phyloP scores from a whole-genome alignment of 2,329 filamentous ascomycete genomes.

The Tolypocladium amazonense region DNA sequence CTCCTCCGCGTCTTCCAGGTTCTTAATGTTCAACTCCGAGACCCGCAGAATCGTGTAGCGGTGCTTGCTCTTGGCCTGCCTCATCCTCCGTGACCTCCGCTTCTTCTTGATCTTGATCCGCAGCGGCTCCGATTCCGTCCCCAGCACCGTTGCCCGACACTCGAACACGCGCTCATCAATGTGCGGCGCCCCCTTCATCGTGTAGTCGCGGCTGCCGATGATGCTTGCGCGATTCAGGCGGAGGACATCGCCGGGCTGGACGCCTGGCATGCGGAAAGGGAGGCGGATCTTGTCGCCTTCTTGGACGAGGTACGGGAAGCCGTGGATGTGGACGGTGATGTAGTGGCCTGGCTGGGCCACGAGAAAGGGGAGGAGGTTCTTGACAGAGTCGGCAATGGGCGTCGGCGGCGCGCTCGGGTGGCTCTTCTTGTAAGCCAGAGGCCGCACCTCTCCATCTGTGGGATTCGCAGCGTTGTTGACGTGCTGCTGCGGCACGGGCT shows the following conservation, averaged over 20 bases:
- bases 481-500: slow-evolving; percentile 23
- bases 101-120: slow-evolving; percentile 73
- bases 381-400: slow-evolving; percentile 44
- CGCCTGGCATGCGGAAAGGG: slow-evolving; percentile 68
- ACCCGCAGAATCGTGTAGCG: slow-evolving; percentile 78
- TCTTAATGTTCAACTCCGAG: slow-evolving; percentile 63
- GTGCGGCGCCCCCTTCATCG: slow-evolving; percentile 71
- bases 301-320: slow-evolving; percentile 68
- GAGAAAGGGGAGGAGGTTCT: slow-evolving; percentile 57
- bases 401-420: slow-evolving; percentile 22
- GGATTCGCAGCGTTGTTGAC: slow-evolving; percentile 27
- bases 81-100: slow-evolving; percentile 61
- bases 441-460: slow-evolving; percentile 18
- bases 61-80: slow-evolving; percentile 80
- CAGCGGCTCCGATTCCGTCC: slow-evolving; percentile 71
- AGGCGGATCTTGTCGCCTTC: slow-evolving; percentile 65
- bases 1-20: slow-evolving; percentile 27
- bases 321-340: slow-evolving; percentile 71
- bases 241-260: slow-evolving; percentile 72
- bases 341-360: slow-evolving; percentile 66
- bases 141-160: slow-evolving; percentile 76
- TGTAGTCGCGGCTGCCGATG: slow-evolving; percentile 83
- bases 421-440: slow-evolving; percentile 28
- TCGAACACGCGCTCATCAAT: slow-evolving; percentile 77
- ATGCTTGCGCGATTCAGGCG: slow-evolving; percentile 76